Evolutionary conservation across 1,284 basidiomycete species (phyloP), one percentile per base, ranked within the genome.

Genomic region (Rhodotorula sp.): DNA sequence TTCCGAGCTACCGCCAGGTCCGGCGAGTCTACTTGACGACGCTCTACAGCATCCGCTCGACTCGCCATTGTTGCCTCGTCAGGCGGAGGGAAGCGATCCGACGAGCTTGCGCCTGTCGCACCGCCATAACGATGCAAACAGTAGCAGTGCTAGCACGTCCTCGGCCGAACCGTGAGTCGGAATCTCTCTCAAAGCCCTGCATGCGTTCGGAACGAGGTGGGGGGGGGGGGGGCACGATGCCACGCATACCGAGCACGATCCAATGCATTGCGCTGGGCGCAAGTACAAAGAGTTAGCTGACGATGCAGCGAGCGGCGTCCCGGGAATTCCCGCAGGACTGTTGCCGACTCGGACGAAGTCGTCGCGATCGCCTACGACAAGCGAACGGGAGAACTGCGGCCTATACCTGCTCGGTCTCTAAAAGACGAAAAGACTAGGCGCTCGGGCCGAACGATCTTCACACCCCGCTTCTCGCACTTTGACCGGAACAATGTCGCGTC

Each of bases 401-500:
- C 74, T n/a, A 67, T 73, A 23, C 68, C 70, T 6, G 70, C 64
- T 12, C 54, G 34, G 54, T 39, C 58, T 49, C 34, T 43, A 63
- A 14, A 49, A 23, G 14, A 56, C 67, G 63, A 67, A 72, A 62
- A 71, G 66, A 26, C 49, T 49, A 8, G 58, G 3, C 57, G 63
- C 23, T 65, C 68, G 0, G 56, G 67, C 1, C 59, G 66, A 5
- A 65, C 65, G 78, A 88, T 89, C 34, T 97, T 97, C 81, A 86
- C 88, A 1, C 92, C 94, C 7, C 86, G 94, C 67, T 87, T 89
- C 68, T 93, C 91, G 5, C 85, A 85, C 65, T 92, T 97, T 79
- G 93, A 97, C 82, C 89, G 88, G 58, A 85, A 85, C 69, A 94
- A 96, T 79, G 87, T 87, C 76, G 81, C 82, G 20, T 89, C 89